Conservation (phyloP, 768 basidiomycete genomes). For the Calocybe gangraenosa region DNA sequence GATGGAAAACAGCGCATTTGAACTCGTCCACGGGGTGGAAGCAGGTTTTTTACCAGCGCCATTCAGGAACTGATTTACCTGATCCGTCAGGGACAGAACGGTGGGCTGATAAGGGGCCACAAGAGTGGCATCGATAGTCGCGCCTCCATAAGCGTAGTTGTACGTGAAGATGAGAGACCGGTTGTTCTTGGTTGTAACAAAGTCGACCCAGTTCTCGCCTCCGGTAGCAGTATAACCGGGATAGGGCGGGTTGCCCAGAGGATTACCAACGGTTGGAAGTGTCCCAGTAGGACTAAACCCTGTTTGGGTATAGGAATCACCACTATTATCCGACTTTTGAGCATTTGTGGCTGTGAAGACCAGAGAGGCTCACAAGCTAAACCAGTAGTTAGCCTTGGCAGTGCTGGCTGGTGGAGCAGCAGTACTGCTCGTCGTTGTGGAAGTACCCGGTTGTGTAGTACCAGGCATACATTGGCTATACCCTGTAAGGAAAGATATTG, state of each 20-base stretch:
- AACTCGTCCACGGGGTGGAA: constrained; percentile 50
- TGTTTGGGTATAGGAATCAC: constrained; percentile 59
- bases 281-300: constrained; percentile 38
- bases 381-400: constrained; percentile 43
- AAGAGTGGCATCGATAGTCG: constrained; percentile 56
- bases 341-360: neutral
- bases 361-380: constrained; percentile 42
- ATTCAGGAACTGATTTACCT: constrained; percentile 55
- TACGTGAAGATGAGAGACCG: constrained; percentile 52
- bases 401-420: constrained; percentile 5
- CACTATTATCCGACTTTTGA: constrained; percentile 27
- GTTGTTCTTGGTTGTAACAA: constrained; percentile 48
- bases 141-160: constrained; percentile 65
- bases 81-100: constrained; percentile 53
- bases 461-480: constrained; percentile 38
- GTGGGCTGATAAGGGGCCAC: constrained; percentile 50
- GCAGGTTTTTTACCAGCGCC: constrained; percentile 44
- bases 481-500: constrained; percentile 20
- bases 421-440: constrained; percentile 15
- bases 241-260: constrained; percentile 51
- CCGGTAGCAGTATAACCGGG: constrained; percentile 52
- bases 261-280: constrained; percentile 42
- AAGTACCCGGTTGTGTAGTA: constrained; percentile 5
- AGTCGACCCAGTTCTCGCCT: constrained; percentile 60
- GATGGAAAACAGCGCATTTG: constrained; percentile 58